Base-by-base conservation (phyloP, 1,284 basidiomycete genomes). In the Microstroma glucosiphilum region DNA sequence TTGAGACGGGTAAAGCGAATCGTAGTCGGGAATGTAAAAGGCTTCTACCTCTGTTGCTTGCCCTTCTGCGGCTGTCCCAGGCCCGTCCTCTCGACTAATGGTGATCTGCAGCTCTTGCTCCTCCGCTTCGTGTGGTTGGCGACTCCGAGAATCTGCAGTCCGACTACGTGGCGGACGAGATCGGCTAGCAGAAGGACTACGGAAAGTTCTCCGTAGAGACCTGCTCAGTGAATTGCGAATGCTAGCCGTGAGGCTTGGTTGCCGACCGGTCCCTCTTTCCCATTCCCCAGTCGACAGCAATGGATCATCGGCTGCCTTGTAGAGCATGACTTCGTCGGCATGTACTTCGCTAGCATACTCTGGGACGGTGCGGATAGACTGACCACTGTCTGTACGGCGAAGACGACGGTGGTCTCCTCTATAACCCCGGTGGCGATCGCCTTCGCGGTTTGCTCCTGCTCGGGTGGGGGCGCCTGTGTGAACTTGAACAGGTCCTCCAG, bases 301-400 rank as follows among this genome's bases (percentile, higher is more conserved):
- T 4, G 4, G 17, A 12, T 21, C 43, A 17, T 48, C 43, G 3
- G 6, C 43, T 17, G 43, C 43, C 43, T 54, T 54, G 51, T 26
- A 54, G 2, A 54, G 51, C 51, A 54, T 25, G 13, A 54, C 21
- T 21, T 54, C 51, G 26, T 54, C 51, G 25, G 51, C 51, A 21
- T 25, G 13, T 3, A 54, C 21, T 21, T 54, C 51, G 15, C 19
- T 26, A 2, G 19, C 26, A 13, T 54, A 54, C 6, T 21, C 51
- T 15, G 51, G 51, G 3, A 54, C 17, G 21, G 51, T 54, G 7
- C n/a, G n/a, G 51, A 54, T 26, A 23, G 51, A 54, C n/a, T 25
- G 51, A 15, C 51, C 51, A 21, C 51, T 54, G 15, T 54, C 51
- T 13, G 51, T 54, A 8, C 51, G 19, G n/a, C 51, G 51, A 23